Base-by-base conservation (phyloP, 805 yeast species). In the Candida railenensis region DNA sequence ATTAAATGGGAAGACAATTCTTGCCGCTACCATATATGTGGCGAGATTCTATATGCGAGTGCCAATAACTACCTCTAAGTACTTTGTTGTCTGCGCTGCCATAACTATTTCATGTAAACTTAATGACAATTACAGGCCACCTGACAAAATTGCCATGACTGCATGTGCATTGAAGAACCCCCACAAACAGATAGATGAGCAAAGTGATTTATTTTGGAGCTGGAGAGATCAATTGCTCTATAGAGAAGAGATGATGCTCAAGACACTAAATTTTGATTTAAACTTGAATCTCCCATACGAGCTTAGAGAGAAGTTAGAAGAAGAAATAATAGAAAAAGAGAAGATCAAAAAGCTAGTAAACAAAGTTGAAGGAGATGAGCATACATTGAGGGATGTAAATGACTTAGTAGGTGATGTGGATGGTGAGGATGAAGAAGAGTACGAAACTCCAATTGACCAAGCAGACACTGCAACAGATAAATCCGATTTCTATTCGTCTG, bases 211-310 rank as follows among this genome's bases (percentile, higher is more conserved):
- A 42, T 72, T 70, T 53, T 72, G 77, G 77, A 61, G 61, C 37
- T 72, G 76, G 76, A 46, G 76, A 28, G 77, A 72, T 54, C 76
- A 72, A 54, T 55, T 72, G 8, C 53, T 72, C 37, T 72, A 63
- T 49, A 53, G 77, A 33, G 77, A 72, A 52, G 77, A 72, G 55
- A 55, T 72, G 36, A 63, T 72, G 11, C 54, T 72, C 19, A 64
- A 65, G 50, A 55, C 62, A 32, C 58, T 72, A 32, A 69, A 71
- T 46, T 72, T 72, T 39, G 77, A 72, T 48, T 53, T 72, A 38
- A 63, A 62, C 45, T 48, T 70, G 5, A 66, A 62, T n/a, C 63
- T 69, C 37, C 77, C 77, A 3, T 72, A 72, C 51, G 56, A 57
- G 16, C 53, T 67, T 15, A 50, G 62, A 42, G 74, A 69, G 36